Percentiles rank a stretch among this genome's conserved stretches.
Conservation (phyloP, 192 early-diverging fungal genomes). For the Coemansia sp. region DNA sequence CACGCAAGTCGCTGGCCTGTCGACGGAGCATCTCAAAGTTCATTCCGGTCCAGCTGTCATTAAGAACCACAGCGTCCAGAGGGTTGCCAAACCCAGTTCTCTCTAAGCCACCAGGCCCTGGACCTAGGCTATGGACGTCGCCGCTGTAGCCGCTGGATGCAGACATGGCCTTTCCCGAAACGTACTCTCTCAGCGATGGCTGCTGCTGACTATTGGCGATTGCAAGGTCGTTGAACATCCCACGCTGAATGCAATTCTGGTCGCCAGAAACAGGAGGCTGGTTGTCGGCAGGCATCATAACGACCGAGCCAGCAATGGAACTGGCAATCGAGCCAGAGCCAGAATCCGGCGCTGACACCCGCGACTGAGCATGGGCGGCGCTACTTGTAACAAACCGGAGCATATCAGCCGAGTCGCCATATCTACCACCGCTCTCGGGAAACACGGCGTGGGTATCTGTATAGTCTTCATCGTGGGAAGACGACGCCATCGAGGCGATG, state of each 20-base stretch:
- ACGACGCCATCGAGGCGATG: constrained; percentile 28
- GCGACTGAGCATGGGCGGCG: neutral
- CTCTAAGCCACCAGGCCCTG: neutral
- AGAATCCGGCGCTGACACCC: neutral
- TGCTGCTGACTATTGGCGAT: constrained; percentile 13
- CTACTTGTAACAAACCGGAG: constrained; percentile 8
- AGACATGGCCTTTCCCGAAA: constrained; percentile 28
- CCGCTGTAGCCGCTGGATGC: neutral
- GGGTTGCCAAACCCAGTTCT: neutral
- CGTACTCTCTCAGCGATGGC: constrained; percentile 55
- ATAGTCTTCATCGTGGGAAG: constrained; percentile 18
- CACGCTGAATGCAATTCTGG: neutral
- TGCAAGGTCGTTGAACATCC: neutral
- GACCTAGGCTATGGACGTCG: neutral
- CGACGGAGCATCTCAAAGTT: constrained; percentile 43
- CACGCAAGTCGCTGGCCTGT: constrained; percentile 35
- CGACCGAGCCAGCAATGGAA: constrained; percentile 2
- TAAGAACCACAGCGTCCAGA: constrained; percentile 15
- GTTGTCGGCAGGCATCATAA: constrained; percentile 6
- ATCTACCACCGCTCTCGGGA: constrained; percentile 22
- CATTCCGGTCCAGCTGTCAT: constrained; percentile 48
- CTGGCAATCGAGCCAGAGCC: constrained; percentile 2
- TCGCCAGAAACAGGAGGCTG: neutral
- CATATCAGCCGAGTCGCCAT: constrained; percentile 19
- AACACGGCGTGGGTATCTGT: constrained; percentile 13